Evolutionary conservation across 208 protist genomes (phyloP).

Genomic region (Acanthamoeba sp.): DNA sequence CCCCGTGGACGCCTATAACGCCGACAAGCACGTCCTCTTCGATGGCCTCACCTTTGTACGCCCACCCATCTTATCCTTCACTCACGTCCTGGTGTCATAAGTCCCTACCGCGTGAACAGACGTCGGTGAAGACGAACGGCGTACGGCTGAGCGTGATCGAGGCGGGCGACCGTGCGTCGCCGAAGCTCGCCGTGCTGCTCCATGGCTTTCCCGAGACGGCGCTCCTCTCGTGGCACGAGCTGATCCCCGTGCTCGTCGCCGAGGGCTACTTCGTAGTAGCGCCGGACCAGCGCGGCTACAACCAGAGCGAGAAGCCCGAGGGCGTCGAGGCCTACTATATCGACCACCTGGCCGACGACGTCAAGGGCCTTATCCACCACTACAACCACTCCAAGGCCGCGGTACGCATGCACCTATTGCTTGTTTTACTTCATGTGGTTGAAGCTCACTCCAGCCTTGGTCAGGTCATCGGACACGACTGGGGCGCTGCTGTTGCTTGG

Average conservation of each 20-base stretch:
- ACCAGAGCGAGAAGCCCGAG: conserved; percentile 26
- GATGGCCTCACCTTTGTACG: conserved; percentile 43
- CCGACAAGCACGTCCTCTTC: not conserved
- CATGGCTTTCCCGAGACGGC: conserved; percentile 55
- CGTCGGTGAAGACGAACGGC: conserved; percentile 1
- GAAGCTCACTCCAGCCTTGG: not conserved
- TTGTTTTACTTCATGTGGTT: not conserved
- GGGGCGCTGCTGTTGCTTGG: conserved; percentile 52
- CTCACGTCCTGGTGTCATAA: not conserved
- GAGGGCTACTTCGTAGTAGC: conserved; percentile 55
- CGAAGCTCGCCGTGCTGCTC: not conserved
- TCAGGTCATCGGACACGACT: conserved; percentile 55
- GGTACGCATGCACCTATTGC: not conserved
- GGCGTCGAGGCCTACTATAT: conserved; percentile 5
- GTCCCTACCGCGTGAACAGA: not conserved
- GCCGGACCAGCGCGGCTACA: conserved; percentile 50
- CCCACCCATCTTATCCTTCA: not conserved
- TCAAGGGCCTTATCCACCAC: conserved; percentile 29
- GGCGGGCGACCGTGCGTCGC: not conserved
- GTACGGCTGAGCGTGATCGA: conserved; percentile 35
- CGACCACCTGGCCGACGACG: conserved; percentile 31
- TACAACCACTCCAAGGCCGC: not conserved
- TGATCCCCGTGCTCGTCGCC: conserved; percentile 4
- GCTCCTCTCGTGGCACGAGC: conserved; percentile 59
- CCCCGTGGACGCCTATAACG: not conserved